Conservation (phyloP, 257 asterid species). For the Pogostemon cablin region DNA sequence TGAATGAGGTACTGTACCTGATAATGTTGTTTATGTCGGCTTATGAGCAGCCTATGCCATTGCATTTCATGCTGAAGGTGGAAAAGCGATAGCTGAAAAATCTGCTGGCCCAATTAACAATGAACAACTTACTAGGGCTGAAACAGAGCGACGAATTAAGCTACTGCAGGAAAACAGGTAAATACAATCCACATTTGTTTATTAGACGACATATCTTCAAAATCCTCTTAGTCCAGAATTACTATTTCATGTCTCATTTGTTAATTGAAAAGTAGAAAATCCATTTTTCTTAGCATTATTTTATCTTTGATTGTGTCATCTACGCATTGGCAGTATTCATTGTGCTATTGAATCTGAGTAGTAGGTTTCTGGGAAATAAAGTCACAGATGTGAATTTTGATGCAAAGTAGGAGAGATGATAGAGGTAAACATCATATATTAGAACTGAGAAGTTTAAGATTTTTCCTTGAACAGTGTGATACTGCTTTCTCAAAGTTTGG, state of each 20-base stretch:
- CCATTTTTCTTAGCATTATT: neutral
- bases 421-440: neutral
- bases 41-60: conserved; percentile 71
- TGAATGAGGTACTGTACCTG: conserved; percentile 27
- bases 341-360: conserved; percentile 20
- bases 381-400: conserved; percentile 13
- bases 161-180: conserved; percentile 84
- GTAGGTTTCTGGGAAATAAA: conserved; percentile 6
- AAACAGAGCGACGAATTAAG: conserved; percentile 79
- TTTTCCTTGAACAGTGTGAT: conserved; percentile 16
- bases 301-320: conserved; percentile 16
- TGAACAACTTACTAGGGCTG: conserved; percentile 78
- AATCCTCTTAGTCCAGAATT: conserved; percentile 13
- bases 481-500: conserved; percentile 8
- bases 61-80: conserved; percentile 59
- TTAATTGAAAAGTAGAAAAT: conserved; percentile 20
- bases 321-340: conserved; percentile 16
- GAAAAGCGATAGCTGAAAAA: conserved; percentile 48
- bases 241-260: conserved; percentile 24
- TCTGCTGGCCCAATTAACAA: conserved; percentile 48
- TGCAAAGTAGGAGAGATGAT: conserved; percentile 18
- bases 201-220: neutral
- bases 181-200: conserved; percentile 21
- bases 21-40: conserved; percentile 23
- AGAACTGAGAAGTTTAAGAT: conserved; percentile 17